Base-by-base conservation (phyloP, 225 moss, liverwort and hornwort genomes). In the Marchantia polymorpha region DNA sequence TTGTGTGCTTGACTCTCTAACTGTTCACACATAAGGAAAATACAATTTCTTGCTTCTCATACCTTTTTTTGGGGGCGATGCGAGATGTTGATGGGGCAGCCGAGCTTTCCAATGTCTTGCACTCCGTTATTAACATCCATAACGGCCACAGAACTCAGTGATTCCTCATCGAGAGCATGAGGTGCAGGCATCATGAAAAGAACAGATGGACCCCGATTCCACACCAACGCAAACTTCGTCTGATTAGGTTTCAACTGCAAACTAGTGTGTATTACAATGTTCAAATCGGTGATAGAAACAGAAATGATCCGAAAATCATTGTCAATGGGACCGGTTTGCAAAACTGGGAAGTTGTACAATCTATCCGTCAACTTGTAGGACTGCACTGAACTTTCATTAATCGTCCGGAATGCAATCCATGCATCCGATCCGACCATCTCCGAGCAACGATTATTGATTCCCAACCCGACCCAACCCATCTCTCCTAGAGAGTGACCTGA, bases 381-480 rank as follows among this genome's bases (percentile, higher is more conserved):
- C 20, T n/a, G 46, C 0, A 58, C 60, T 59, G 20, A 10, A 11
- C 6, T 19, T 60, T 61, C 76, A n/a, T 61, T 19, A 0, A 1
- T n/a, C 46, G 76, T n/a, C 10, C 39, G 7, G 56, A 39, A 76
- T 0, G 76, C 22, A 55, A 76, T 61, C n/a, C 61, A 46, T 15
- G 23, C 76, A n/a, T 60, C 61, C 11, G 76, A 60, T 51, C 76
- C 76, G 12, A 76, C 76, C 76, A 76, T 76, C 63, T 22, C 46
- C 22, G 76, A 16, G 22, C 76, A 76, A 7, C 46, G 29, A 19
- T 60, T 59, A 48, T 76, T 61, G 63, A 76, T 63, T 47, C 76
- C 76, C 76, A 60, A 76, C 6, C 76, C 76, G 22, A 76, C 76
- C 76, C 76, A 76, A n/a, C 76, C 76, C 13, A 12, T 56, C 22